Base-by-base conservation (phyloP, 1,284 basidiomycete genomes). In the Sanghuangporus baumii region DNA sequence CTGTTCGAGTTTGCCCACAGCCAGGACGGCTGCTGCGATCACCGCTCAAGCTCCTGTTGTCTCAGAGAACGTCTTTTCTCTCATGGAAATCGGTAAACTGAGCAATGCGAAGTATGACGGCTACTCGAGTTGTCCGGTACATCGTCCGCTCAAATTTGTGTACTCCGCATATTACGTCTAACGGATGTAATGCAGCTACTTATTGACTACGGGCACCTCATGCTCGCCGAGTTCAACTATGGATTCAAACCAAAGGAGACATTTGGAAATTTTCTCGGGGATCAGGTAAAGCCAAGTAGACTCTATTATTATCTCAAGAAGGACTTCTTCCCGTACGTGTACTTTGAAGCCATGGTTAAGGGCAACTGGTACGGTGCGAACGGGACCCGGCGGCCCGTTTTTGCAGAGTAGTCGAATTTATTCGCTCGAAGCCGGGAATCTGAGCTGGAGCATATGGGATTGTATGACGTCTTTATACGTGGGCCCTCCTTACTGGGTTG, bases 21-120 rank as follows among this genome's bases (percentile, higher is more conserved):
- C 91, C 74, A 99, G 97, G 82, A 99, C 96, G 1, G 93, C 92
- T 0, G 96, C 96, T 2, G 96, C 96, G 1, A 91, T 98, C 70
- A 94, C 92, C 1, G 86, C 85, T 0, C 93, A 99, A 74, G 88
- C 92, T 0, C 96, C 96, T n/a, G 89, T 99, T 1, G 80, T 98
- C 56, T 86, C 90, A 0, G 91, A 96, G 75, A 99, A 98, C 76
- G 74, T 98, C 57, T 88, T 86, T 73, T 84, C 85, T 37, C 76
- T 91, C 50, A 77, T 94, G 71, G 82, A 88, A 67, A 87, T 82
- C 0, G 92, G 91, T 57, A 84, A 85, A 68, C 72, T 92, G 56
- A 82, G 85, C 31, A 71, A 72, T 47, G 93, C 90, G 1, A 74
- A 70, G 52, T 94, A 96, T 71, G 86, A 92, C 72, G 92, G 93